These are phyloP conservation scores for Aspergillus sp. DNA, from an alignment of 2,329 filamentous ascomycete genomes.

Conservation along the genomic window DNA sequence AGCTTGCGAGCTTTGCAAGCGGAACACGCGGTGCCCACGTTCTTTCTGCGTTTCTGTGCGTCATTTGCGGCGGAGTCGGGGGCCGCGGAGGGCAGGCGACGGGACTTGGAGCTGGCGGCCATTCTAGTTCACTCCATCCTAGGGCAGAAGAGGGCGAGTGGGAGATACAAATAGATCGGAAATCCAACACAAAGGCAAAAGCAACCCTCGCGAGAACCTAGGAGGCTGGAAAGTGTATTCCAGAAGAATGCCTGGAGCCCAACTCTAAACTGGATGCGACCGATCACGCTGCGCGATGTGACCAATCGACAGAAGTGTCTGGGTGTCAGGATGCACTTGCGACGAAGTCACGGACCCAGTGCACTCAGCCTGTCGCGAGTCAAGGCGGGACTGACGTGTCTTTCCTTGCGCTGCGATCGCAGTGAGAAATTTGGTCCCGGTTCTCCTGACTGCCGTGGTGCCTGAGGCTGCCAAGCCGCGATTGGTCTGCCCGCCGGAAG, in stretches of 20 bases:
- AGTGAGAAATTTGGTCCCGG: not conserved
- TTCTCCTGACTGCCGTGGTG: not conserved
- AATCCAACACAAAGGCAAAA: not conserved
- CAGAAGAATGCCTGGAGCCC: not conserved
- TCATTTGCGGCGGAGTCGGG: conserved; percentile 15
- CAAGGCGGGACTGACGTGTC: not conserved
- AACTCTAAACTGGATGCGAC: not conserved
- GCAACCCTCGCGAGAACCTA: not conserved
- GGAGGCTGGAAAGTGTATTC: not conserved
- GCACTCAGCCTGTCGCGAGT: not conserved
- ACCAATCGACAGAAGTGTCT: not conserved
- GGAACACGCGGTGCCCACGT: conserved; percentile 25
- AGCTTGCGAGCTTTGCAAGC: conserved; percentile 28
- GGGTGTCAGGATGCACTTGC: not conserved
- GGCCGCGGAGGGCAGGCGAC: conserved; percentile 17
- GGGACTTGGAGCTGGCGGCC: conserved; percentile 16
- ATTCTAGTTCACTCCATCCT: conserved; percentile 17
- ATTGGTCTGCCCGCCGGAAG: not conserved
- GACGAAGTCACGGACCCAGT: no score
- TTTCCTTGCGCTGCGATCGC: not conserved
- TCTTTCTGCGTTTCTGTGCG: conserved; percentile 20
- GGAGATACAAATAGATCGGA: not conserved
- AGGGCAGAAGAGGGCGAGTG: not conserved
- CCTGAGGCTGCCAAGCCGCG: not conserved
- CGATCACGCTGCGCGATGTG: not conserved